Base-by-base conservation (phyloP, 2,329 filamentous ascomycete genomes). In the Hypoxylon sp. region DNA sequence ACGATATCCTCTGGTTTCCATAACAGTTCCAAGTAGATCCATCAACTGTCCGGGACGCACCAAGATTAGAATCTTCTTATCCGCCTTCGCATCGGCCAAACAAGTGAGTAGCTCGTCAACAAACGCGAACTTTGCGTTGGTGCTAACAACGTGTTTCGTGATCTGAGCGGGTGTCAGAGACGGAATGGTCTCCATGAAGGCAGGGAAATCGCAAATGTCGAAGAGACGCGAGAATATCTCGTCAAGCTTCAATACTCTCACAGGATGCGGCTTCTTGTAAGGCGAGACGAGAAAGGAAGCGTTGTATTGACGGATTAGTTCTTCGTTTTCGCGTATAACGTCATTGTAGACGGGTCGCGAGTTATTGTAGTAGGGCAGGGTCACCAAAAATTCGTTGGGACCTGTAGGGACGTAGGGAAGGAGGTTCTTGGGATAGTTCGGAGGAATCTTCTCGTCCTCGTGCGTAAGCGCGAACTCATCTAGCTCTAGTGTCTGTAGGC, bases 61-160 rank as follows among this genome's bases (percentile, higher is more conserved):
- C 9, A 90, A 71, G 22, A 90, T 81, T 12, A 88, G 75, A 6
- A 90, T 74, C 33, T 81, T 84, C 36, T 80, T 81, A 9, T 82
- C 78, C 11, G 74, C 74, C 14, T 69, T 68, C 9, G 77, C 74
- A 14, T 77, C 74, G n/a, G 73, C 71, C 9, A 88, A 72, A 7
- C 75, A 71, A 18, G 82, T 77, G 28, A 89, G 72, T 2, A 90
- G 77, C 65, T 88, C 85, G 45, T 81, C 83, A 4, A 89, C 70
- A 68, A 90, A 90, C 30, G 81, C 82, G 69, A 85, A 87, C 69
- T 90, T 90, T 57, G 85, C 78, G 73, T 87, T 89, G 8, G 85
- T 83, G 54, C 83, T 83, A 58, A 83, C 80, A 1, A 83, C 81
- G 67, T 87, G 85, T 71, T 83, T 88, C 69, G 83, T 82, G 55